Percentiles rank a stretch among this genome's conserved stretches.
phyloP scores from a whole-genome alignment of 208 protist species.

The Leptomonas seymouri region DNA sequence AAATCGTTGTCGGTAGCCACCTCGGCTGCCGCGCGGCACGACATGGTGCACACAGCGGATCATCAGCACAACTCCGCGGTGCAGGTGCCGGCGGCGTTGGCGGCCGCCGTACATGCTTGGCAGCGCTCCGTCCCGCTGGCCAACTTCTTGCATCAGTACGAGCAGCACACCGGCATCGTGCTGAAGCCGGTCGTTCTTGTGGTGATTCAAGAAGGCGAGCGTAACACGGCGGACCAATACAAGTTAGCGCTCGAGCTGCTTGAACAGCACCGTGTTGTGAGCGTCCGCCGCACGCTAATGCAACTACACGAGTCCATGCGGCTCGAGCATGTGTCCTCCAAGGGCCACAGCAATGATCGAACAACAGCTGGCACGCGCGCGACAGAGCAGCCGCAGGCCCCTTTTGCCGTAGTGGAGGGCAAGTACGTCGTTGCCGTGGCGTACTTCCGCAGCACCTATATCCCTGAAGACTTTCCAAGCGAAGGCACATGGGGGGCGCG shows the following conservation, averaged over 20 bases:
- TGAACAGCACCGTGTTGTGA: slow-evolving; percentile 70
- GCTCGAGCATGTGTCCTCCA: slow-evolving; percentile 37
- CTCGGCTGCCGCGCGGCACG: not conserved
- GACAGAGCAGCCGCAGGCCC: slow-evolving; percentile 27
- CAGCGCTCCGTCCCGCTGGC: slow-evolving; percentile 20
- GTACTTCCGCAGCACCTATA: slow-evolving; percentile 95
- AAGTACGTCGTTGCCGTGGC: slow-evolving; percentile 75
- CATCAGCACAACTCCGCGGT: slow-evolving; percentile 41
- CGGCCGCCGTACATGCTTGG: slow-evolving; percentile 53
- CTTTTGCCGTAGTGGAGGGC: slow-evolving; percentile 70
- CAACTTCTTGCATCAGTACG: slow-evolving; percentile 27
- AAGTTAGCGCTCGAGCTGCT: slow-evolving; percentile 80
- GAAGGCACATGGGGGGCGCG: slow-evolving; percentile 81
- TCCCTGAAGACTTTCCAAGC: slow-evolving; percentile 88
- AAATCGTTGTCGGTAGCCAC: not conserved
- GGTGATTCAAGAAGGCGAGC: slow-evolving; percentile 92
- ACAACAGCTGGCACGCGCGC: not conserved
- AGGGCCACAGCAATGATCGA: not conserved
- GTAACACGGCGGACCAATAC: slow-evolving; percentile 95
- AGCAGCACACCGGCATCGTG: slow-evolving; percentile 12
- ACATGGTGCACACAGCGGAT: slow-evolving; percentile 16
- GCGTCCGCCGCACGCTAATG: slow-evolving; percentile 83
- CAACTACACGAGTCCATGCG: slow-evolving; percentile 65
- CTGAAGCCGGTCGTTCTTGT: slow-evolving; percentile 83
- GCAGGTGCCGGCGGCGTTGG: slow-evolving; percentile 53